Base-by-base conservation (phyloP, 805 yeast species). In the Suhomyces sp. region DNA sequence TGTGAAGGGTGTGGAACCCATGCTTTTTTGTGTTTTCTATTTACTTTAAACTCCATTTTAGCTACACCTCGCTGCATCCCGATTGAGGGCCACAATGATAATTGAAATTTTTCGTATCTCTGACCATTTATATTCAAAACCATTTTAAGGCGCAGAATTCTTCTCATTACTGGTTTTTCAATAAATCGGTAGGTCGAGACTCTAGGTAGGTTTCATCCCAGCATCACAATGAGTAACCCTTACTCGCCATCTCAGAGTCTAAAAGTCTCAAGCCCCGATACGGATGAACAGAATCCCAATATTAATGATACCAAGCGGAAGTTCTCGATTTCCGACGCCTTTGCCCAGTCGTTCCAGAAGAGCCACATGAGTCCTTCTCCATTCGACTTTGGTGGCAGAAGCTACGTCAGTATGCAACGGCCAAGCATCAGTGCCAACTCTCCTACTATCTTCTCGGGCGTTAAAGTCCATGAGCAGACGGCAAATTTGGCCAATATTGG, bases 401-500 rank as follows among this genome's bases (percentile, higher is more conserved):
- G 76, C 49, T 76, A 76, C 60, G 71, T 74, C 8, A 64, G 70
- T 36, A 62, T 65, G 63, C 67, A 67, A 52, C 60, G 73, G 13
- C 60, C 64, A 10, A 60, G 66, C 29, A 56, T 68, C 27, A 58
- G 66, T 22, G 55, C 58, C 49, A 59, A 59, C 36, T 69, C 79
- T 3, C 83, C 85, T 4, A 68, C 75, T 2, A 78, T 81, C 13
- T 78, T 76, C 57, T 70, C 83, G 0, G 79, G 81, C 5, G 63
- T 67, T 24, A 76, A 79, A 13, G 73, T 83, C 44, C 85, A 83
- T 57, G 84, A 80, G 54, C 82, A 82, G 54, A 76, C 86, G 0
- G 85, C 83, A 1, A 78, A 73, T 44, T 70, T 82, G 47, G 87
- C 87, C 5, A 74, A 72, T 46, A 81, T 82, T 31, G 88, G 85